Evolutionary conservation across 2,329 filamentous ascomycete species (phyloP), one percentile per base, ranked within the genome.

Genomic region (Hortaea sp.): DNA sequence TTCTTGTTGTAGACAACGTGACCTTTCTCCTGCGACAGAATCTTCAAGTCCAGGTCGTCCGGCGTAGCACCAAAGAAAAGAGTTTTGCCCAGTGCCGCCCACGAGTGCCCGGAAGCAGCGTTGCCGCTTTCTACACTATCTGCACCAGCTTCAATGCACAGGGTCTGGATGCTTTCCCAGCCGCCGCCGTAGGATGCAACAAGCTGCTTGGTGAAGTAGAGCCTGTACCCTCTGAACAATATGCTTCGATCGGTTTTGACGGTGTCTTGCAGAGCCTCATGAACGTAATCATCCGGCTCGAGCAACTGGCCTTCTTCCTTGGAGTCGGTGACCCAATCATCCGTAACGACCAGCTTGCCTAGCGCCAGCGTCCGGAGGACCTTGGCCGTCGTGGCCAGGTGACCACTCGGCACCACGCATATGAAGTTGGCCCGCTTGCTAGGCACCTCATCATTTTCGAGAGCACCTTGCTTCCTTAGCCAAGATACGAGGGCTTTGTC

Each of bases 221-320:
- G 61, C 5, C 64, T 69, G 52, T 69, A 71, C 48, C 69, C 69
- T 1, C 63, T 48, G 56, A 79, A 77, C 0, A 76, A 68, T 46
- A 71, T 69, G 39, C 64, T 60, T 1, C 69, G 61, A 32, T 62
- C 52, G 5, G 52, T 48, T 28, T 60, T 62, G 7, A 69, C 50
- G 1, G 57, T 56, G 3, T 60, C 53, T 0, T 49, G 46, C 4
- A 57, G 31, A 12, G 49, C 44, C 1, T 44, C 29, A 37, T 57
- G 53, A 4, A 71, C 53, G 20, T 57, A 63, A 41, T 67, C 64
- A 0, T 57, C 45, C 1, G 65, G 53, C 2, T 64, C 56, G 4
- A 71, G 63, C 11, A 74, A 56, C 3, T 52, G 47, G 1, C 56
- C 58, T n/a, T 58, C 51, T 31, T 62, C 58, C 11, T 62, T 58